Evolutionary conservation across 495 filamentous ascomycete species (phyloP), one percentile per base, ranked within the genome.

Genomic region (Penicillium coffeae): DNA sequence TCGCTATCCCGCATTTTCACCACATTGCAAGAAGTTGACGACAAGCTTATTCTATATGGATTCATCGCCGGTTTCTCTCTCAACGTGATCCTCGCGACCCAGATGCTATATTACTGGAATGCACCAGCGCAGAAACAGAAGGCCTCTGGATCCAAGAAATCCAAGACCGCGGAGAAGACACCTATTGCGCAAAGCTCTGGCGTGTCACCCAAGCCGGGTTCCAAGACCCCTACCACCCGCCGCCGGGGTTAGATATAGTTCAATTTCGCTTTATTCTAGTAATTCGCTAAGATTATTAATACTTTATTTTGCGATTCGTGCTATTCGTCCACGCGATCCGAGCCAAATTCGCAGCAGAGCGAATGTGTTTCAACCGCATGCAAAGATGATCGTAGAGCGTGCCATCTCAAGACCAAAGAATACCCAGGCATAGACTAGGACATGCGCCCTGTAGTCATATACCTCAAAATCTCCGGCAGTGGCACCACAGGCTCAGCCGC

Each of bases 31-130:
- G 93, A 98, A 74, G 90, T 96, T 51, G 85, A 93, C 56, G 93
- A 98, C 68, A 87, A 88, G 65, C 75, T 97, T 47, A 96, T 98
- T 55, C 79, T 98, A 13, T 96, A 92, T 64, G 86, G 90, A 18
- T 96, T 93, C 76, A 66, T 96, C 38, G 89, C 88, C 2, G 94
- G 87, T 18, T 95, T 95, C 64, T 70, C 76, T 22, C 81, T 98
- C 55, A 98, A 98, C 70, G 70, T 84, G 51, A 78, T 98, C 46
- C 72, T 97, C 47, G 93, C 89, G 3, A 70, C 72, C 38, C 93
- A 98, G 75, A 95, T 97, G 90, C 65, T 92, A 8, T 96, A 90
- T 70, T 97, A 96, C 73, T 98, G 93, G 93, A 95, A 95, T 58
- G 76, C 78, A 48, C 81, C 76, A 6, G 60, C 68, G 46, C 56